Percentiles rank a stretch among this genome's conserved stretches.
These are phyloP conservation scores for Backusella sp. DNA, from an alignment of 192 early-diverging fungal genomes.

Conservation along the genomic window DNA sequence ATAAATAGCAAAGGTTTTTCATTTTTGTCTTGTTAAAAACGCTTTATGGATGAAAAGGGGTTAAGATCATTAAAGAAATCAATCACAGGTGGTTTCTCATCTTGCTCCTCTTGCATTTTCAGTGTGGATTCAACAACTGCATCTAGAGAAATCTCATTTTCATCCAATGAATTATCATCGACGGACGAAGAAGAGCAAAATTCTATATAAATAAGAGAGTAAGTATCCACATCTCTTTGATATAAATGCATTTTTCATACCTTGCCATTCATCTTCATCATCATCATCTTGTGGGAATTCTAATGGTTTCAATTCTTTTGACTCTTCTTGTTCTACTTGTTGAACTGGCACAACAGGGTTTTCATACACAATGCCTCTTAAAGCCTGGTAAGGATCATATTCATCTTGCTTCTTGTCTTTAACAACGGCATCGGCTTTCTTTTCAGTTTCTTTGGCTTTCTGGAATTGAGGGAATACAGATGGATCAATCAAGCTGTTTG, in stretches of 20 bases:
- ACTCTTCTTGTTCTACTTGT: not conserved
- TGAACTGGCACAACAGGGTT: not conserved
- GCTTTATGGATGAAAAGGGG: not conserved
- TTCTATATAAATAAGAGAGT: not conserved
- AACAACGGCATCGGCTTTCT: not conserved
- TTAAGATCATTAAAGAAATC: slow-evolving; percentile 4
- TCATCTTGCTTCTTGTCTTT: not conserved
- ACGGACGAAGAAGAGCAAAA: slow-evolving; percentile 13
- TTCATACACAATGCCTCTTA: slow-evolving; percentile 5
- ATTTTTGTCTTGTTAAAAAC: not conserved
- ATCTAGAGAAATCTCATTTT: not conserved
- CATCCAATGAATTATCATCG: slow-evolving; percentile 9
- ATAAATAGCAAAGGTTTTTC: not conserved
- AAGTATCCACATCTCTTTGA: not conserved
- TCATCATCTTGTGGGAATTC: slow-evolving; percentile 5
- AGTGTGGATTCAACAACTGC: not conserved
- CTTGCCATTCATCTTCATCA: slow-evolving; percentile 12
- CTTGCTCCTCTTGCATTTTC: not conserved
- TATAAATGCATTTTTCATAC: not conserved
- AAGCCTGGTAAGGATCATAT: slow-evolving; percentile 1
- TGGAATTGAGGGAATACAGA: slow-evolving; percentile 9
- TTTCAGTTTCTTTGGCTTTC: not conserved
- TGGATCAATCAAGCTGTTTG: not conserved
- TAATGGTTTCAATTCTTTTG: not conserved
- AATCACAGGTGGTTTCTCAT: not conserved